A percentile compares a stretch with the other conserved stretches of the same genome.
Conservation (phyloP, 2,329 filamentous ascomycete species). For the Volutella citrinella region DNA sequence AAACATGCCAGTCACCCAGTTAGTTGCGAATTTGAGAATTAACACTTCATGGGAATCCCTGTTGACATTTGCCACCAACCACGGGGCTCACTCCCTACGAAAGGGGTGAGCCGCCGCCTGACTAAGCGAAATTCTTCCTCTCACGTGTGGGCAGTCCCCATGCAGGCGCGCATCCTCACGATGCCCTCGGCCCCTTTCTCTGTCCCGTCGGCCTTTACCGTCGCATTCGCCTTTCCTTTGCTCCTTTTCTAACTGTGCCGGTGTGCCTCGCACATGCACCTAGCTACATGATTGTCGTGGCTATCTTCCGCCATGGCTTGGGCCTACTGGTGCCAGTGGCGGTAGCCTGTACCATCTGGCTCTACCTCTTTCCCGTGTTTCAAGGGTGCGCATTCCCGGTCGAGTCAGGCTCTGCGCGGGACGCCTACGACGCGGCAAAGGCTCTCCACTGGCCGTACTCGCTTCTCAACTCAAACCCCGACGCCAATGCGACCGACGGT, state of each 20-base stretch:
- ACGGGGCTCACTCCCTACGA: no score
- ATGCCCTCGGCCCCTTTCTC: slow-evolving; percentile 12
- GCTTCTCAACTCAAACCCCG: slow-evolving; percentile 11
- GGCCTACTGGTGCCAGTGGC: slow-evolving; percentile 59
- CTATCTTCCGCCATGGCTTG: slow-evolving; percentile 55
- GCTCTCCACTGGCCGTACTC: slow-evolving; percentile 40
- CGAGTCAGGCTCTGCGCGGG: slow-evolving; percentile 34
- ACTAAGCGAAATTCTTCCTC: no score
- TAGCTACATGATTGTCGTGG: slow-evolving; percentile 51
- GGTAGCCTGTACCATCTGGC: slow-evolving; percentile 67
- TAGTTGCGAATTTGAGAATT: no score
- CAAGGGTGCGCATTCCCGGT: slow-evolving; percentile 76
- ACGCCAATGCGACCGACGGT: slow-evolving; percentile 14
- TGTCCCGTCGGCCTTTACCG: slow-evolving; percentile 8
- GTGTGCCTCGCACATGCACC: slow-evolving; percentile 31
- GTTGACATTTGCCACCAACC: no score
- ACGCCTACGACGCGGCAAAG: slow-evolving; percentile 35
- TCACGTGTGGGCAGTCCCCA: slow-evolving; percentile 14
- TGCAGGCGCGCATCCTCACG: slow-evolving; percentile 7
- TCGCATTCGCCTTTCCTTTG: slow-evolving; percentile 10
- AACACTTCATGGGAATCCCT: no score
- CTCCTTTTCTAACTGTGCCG: slow-evolving; percentile 3
- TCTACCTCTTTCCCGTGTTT: slow-evolving; percentile 86
- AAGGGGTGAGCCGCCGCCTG: slow-evolving; percentile 8
- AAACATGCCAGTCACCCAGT: no score